Base-by-base conservation (phyloP, 148 eudicot genomes). In the Chenopodium suecicum region DNA sequence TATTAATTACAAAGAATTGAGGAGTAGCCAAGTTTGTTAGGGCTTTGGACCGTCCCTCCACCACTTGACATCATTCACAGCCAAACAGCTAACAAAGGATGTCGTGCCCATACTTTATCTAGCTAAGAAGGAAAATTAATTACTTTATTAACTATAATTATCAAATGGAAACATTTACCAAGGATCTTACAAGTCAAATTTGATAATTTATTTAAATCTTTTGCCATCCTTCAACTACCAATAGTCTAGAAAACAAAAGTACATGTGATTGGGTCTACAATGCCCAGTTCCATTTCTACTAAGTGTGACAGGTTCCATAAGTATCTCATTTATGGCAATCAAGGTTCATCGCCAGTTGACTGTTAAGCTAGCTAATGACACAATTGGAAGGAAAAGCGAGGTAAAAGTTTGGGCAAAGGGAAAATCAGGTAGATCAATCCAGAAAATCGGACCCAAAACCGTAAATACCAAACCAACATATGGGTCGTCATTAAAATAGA, bases 341-440 rank as follows among this genome's bases (percentile, higher is more conserved):
- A 34, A 11, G 44, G 23, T 23, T 34, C 16, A 46, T 25, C 63
- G 5, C 32, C 54, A 7, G n/a, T 73, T 3, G 48, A 12, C 17
- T 46, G 58, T 71, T 37, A 3, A 46, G 17, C 77, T 72, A 72
- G 17, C 77, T 72, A 72, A 70, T 56, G 82, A 3, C 82, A 41
- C 56, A 13, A 58, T 23, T 64, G 12, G 11, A 13, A 1, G 48
- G 66, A 70, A 50, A 23, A 12, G 34, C 34, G 7, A 29, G 68
- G 22, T 32, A 46, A 64, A 70, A 23, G 68, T n/a, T 20, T 32
- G 81, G 66, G 11, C 16, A 37, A 79, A 22, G 56, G n/a, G 17
- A 44, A 3, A 68, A 44, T 31, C 7, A 37, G 68, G 12, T 47
- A 11, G 9, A 1, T 68, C 56, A 63, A 68, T 37, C 12, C 10